phyloP scores from a whole-genome alignment of 1,284 basidiomycete genomes.

The Pseudozyma sp. region DNA sequence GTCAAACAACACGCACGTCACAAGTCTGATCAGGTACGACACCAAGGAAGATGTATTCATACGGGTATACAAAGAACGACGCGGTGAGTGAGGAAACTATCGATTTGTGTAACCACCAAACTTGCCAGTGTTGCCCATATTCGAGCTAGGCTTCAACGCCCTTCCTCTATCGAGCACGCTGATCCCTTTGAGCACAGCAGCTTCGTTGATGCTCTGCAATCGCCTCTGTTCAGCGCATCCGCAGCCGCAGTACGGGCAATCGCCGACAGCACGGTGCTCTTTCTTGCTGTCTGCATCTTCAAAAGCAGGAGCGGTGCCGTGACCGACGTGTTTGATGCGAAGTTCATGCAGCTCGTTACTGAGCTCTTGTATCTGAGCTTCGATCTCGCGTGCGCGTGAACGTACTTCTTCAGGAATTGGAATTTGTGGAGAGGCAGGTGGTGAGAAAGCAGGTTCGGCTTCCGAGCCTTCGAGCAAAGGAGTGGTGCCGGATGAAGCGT shows the following conservation, averaged over 20 bases:
- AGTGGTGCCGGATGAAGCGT: slow-evolving; percentile 1
- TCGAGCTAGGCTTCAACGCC: slow-evolving; percentile 48
- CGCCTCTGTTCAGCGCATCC: slow-evolving; percentile 54
- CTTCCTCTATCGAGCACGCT: slow-evolving; percentile 54
- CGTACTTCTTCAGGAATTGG: slow-evolving; percentile 43
- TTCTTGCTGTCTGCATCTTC: slow-evolving; percentile 5
- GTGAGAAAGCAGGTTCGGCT: slow-evolving; percentile 6
- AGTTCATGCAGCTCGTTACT: slow-evolving; percentile 48
- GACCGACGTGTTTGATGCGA: slow-evolving; percentile 38
- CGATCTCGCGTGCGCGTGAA: slow-evolving; percentile 46
- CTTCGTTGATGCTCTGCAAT: slow-evolving; percentile 57
- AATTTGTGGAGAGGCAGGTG: slow-evolving; percentile 24
- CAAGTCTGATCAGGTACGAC: no score
- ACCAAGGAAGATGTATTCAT: no score
- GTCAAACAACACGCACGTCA: no score
- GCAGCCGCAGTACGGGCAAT: slow-evolving; percentile 51
- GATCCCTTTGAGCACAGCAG: slow-evolving; percentile 54
- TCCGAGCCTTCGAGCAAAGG: slow-evolving; percentile 4
- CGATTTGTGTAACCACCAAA: slow-evolving; percentile 55
- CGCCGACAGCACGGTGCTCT: slow-evolving; percentile 4
- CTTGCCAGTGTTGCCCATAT: slow-evolving; percentile 47
- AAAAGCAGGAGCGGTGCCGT: slow-evolving; percentile 32
- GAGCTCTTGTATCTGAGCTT: slow-evolving; percentile 47
- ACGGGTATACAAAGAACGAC: neutral
- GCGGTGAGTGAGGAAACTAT: neutral